Conservation (phyloP, 2,329 filamentous ascomycete genomes). For the Teratosphaeria pseudoeucalypti region DNA sequence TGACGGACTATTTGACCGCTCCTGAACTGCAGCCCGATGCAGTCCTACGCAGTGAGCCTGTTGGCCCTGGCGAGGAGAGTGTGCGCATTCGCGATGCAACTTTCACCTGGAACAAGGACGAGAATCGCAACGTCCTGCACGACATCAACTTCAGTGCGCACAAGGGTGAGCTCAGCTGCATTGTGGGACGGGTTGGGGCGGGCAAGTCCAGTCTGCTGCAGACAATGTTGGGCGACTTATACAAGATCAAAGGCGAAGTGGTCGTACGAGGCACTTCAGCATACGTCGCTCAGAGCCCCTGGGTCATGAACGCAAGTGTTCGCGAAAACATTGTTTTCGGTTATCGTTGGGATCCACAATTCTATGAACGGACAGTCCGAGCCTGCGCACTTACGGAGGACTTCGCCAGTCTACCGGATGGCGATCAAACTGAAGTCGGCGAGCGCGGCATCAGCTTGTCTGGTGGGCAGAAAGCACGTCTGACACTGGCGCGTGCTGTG, state of each 20-base stretch:
- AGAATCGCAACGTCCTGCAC: slow-evolving; percentile 56
- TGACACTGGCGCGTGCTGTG: slow-evolving; percentile 85
- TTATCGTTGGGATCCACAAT: slow-evolving; percentile 82
- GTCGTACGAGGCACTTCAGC: slow-evolving; percentile 72
- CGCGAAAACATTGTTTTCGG: slow-evolving; percentile 97
- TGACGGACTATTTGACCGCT: slow-evolving; percentile 74
- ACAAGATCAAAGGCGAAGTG: slow-evolving; percentile 77
- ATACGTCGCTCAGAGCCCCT: slow-evolving; percentile 85
- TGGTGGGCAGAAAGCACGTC: slow-evolving; percentile 87
- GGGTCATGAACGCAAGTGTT: slow-evolving; percentile 97
- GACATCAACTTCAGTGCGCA: slow-evolving; percentile 81
- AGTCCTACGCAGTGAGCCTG: slow-evolving; percentile 56
- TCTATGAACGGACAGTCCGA: slow-evolving; percentile 86
- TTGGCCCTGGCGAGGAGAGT: slow-evolving; percentile 73
- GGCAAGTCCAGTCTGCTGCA: slow-evolving; percentile 92
- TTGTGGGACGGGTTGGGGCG: slow-evolving; percentile 87
- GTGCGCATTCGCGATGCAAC: slow-evolving; percentile 73
- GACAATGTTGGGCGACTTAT: slow-evolving; percentile 79
- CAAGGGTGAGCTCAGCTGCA: slow-evolving; percentile 86
- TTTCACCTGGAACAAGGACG: slow-evolving; percentile 90
- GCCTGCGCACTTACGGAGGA: slow-evolving; percentile 87
- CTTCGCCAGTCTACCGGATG: slow-evolving; percentile 84
- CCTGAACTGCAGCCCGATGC: slow-evolving; percentile 87
- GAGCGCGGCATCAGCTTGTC: slow-evolving; percentile 94
- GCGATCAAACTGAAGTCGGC: slow-evolving; percentile 91